Evolutionary conservation across 2,329 filamentous ascomycete species (phyloP), one percentile per base, ranked within the genome.

Genomic region (Exophiala xenobiotica): DNA sequence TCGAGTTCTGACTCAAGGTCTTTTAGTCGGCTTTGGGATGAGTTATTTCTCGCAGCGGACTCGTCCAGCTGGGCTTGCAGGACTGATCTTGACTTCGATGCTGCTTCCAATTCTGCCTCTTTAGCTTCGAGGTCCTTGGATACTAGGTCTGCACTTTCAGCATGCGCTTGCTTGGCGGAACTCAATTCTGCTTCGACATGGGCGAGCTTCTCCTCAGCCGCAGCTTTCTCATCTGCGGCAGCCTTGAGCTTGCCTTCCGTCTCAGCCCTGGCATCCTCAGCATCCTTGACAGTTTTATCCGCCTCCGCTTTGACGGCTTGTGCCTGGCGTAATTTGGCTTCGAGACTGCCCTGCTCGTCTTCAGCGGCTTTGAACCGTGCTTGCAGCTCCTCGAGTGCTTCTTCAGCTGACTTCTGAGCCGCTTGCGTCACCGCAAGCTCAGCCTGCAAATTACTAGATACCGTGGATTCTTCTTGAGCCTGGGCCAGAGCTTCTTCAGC

Each of bases 51-150:
- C 18, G 19, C n/a, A 20, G 19, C n/a, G 19, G 38, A 40, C n/a
- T 20, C 9, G 11, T 40, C 18, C 14, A 40, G 12, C 27, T 53
- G 46, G 1, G 29, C 42, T 33, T 54, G 45, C 4, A 46, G 35
- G 40, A 50, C 48, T 14, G 49, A 42, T 19, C 43, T 46, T 1
- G 53, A 29, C 11, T 39, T 16, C 24, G 52, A 19, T n/a, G 45
- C 39, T 14, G 53, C 42, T 35, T 35, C 37, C 6, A 55, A 43
- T 23, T 51, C 53, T 2, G 44, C 44, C 16, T 48, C 48, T 37
- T 47, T 51, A 8, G 38, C 11, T 8, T 46, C 44, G 8, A 55
- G 46, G 6, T 51, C 48, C 33, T 45, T 48, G 11, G 48, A 45
- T 9, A 31, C 39, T 16, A 44, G 45, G 37, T 54, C 51, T 3